Evolutionary conservation across 352 stramenopile species (phyloP).

Genomic region (Pilasporangium apinafurcum): DNA sequence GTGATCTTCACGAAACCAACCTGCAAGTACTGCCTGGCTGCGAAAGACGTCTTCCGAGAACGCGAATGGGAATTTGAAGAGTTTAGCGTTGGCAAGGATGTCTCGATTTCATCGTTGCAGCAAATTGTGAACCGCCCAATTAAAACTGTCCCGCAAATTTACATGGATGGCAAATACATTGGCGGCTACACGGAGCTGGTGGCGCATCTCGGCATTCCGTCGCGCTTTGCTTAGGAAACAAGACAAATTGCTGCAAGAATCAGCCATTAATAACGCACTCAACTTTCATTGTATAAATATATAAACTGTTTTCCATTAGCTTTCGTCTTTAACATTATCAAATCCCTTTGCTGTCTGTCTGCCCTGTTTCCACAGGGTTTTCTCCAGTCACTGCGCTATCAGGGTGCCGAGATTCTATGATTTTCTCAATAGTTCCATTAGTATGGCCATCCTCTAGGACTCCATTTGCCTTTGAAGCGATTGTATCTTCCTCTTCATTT

Average conservation of each 20-base stretch:
- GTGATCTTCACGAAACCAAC: constrained; percentile 68
- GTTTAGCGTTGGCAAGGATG: constrained; percentile 40
- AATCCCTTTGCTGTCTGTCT: background rate
- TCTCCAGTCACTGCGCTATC: background rate
- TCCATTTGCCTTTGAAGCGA: too few relatives aligned
- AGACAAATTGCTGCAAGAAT: background rate
- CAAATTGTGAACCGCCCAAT: constrained; percentile 49
- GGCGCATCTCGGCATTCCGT: constrained; percentile 53
- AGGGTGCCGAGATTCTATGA: background rate
- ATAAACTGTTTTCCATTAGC: background rate
- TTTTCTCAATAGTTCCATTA: too few relatives aligned
- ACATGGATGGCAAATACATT: constrained; percentile 69
- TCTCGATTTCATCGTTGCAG: constrained; percentile 51
- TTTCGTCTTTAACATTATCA: background rate
- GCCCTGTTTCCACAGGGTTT: background rate
- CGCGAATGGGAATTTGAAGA: constrained; percentile 64
- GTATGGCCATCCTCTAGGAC: too few relatives aligned
- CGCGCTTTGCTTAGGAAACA: constrained; percentile 53
- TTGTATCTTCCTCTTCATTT: too few relatives aligned
- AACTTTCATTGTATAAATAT: background rate
- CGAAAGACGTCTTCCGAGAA: constrained; percentile 53
- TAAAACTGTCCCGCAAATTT: constrained; percentile 80
- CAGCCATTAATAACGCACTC: background rate
- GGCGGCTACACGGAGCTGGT: constrained; percentile 73
- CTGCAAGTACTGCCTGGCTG: constrained; percentile 67